Conservation (phyloP, 257 asterid genomes). For the Solanum megistacrolobum region DNA sequence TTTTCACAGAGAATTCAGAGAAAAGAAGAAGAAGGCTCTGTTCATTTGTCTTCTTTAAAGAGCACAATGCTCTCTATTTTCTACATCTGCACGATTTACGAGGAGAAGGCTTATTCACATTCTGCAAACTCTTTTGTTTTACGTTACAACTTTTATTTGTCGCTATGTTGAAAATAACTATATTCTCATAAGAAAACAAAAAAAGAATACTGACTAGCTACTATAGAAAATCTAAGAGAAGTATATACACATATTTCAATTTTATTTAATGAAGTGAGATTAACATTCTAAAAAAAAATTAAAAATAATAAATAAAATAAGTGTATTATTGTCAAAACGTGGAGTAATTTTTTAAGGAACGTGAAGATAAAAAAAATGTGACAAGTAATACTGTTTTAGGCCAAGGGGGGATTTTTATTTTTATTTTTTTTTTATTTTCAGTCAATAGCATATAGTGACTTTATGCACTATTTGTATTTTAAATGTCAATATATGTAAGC, state of each 20-base stretch:
- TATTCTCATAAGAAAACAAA: not conserved
- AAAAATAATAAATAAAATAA: no score
- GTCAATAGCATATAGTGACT: no score
- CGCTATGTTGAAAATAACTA: not conserved
- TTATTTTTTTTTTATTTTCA: no score
- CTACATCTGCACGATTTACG: conserved; percentile 19
- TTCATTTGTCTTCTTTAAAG: not conserved
- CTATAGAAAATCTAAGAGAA: no score
- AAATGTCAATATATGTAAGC: not conserved
- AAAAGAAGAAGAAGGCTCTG: not conserved
- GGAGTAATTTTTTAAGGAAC: not conserved
- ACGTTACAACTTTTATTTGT: not conserved
- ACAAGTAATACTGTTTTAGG: not conserved
- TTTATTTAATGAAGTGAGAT: not conserved
- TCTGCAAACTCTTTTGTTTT: not conserved
- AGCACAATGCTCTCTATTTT: not conserved
- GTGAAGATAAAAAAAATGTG: not conserved
- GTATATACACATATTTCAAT: not conserved
- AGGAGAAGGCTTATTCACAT: conserved; percentile 1
- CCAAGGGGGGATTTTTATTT: not conserved
- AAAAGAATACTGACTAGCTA: not conserved
- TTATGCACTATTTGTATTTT: not conserved
- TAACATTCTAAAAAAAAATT: no score
- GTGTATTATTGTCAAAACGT: no score
- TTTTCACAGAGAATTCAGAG: not conserved